Evolutionary conservation across 2,329 filamentous ascomycete species (phyloP).

Genomic region (Fusarium temperatum): DNA sequence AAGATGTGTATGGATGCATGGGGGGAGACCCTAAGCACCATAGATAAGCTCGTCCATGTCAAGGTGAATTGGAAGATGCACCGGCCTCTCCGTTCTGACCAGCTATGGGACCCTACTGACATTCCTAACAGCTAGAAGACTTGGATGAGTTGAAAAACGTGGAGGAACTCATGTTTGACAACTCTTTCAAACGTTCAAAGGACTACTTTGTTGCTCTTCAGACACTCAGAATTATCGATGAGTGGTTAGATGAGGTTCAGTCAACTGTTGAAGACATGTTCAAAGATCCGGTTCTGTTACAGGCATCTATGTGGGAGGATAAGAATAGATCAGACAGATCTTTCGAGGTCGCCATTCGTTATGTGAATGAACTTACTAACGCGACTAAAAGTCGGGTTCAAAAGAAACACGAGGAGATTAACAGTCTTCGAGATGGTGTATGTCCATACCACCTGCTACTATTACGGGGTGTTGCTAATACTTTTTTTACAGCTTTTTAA

Average conservation of each 20-base stretch:
- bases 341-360: not conserved
- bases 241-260: not conserved
- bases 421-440: not conserved
- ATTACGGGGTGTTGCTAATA: fast-evolving
- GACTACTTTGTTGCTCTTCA: not conserved
- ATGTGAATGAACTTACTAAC: fast-evolving
- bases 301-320: not conserved
- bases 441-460: fast-evolving
- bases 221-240: fast-evolving
- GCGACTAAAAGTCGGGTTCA: fast-evolving
- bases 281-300: fast-evolving
- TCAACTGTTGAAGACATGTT: not conserved
- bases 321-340: too few species aligned
- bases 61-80: not conserved
- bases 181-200: fast-evolving
- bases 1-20: not conserved
- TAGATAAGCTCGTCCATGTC: fast-evolving
- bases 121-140: fast-evolving
- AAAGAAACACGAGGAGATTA: not conserved
- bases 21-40: fast-evolving
- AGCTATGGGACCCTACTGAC: not conserved
- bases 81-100: fast-evolving
- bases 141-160: not conserved
- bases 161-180: not conserved
- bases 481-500: not conserved